These are phyloP conservation scores for Fusarium sp. DNA, from an alignment of 2,329 filamentous ascomycete species.

Conservation along the genomic window DNA sequence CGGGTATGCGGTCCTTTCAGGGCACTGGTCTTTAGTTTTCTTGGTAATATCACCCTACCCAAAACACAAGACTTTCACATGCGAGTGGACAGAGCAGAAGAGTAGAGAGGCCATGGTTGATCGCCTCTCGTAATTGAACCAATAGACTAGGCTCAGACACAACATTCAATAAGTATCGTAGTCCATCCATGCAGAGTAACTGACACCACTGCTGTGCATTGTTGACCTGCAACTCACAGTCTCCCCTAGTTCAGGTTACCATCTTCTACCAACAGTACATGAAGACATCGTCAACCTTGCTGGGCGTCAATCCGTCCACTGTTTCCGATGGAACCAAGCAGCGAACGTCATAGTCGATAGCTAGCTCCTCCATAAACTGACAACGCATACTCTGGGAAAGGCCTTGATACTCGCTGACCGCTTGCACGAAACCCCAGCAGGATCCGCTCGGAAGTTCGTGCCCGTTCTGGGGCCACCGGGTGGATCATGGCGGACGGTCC, in stretches of 20 bases:
- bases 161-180: neutral
- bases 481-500: constrained; percentile 38
- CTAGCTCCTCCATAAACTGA: neutral
- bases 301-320: neutral
- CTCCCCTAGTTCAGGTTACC: neutral
- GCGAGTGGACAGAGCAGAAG: neutral
- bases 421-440: constrained; percentile 2
- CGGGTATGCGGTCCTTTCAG: neutral
- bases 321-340: neutral
- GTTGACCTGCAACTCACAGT: neutral
- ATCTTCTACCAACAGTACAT: neutral
- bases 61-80: neutral
- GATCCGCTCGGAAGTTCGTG: constrained; percentile 21
- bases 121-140: neutral
- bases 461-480: constrained; percentile 17
- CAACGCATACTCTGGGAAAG: neutral
- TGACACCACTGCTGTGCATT: neutral
- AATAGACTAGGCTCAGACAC: neutral
- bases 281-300: neutral
- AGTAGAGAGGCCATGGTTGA: neutral
- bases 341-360: neutral
- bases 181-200: neutral
- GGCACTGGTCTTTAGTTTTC: neutral
- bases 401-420: neutral
- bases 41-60: neutral